Evolutionary conservation across 2,329 filamentous ascomycete genomes (phyloP).

Genomic region (Xylariaceae sp.): DNA sequence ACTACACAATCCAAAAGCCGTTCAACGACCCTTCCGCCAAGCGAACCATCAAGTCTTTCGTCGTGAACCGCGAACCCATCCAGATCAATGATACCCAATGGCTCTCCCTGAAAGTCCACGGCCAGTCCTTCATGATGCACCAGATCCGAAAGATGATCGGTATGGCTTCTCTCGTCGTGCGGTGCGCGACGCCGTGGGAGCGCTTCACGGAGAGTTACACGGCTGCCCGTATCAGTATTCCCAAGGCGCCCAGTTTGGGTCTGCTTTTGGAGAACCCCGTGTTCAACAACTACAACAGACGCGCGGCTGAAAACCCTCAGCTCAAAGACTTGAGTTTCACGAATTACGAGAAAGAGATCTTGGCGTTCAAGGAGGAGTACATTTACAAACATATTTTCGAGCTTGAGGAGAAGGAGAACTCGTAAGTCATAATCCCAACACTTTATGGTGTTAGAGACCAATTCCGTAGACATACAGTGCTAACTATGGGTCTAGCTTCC

Average conservation of each 20-base stretch:
- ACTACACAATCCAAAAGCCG: slow-evolving; percentile 91
- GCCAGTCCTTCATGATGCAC: slow-evolving; percentile 99
- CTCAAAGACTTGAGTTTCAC: slow-evolving; percentile 71
- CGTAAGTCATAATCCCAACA: slow-evolving; percentile 52
- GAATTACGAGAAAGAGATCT: slow-evolving; percentile 70
- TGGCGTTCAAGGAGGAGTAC: slow-evolving; percentile 83
- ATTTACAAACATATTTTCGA: slow-evolving; percentile 91
- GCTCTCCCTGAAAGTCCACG: slow-evolving; percentile 92
- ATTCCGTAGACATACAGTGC: slow-evolving; percentile 14
- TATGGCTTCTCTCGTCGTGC: slow-evolving; percentile 78
- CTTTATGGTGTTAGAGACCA: too few relatives aligned
- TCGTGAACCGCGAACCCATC: slow-evolving; percentile 68
- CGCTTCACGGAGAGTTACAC: slow-evolving; percentile 72
- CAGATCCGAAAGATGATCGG: slow-evolving; percentile 99
- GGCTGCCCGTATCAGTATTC: slow-evolving; percentile 71
- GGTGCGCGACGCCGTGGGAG: slow-evolving; percentile 70
- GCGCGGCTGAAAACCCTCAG: slow-evolving; percentile 57
- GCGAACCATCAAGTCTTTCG: slow-evolving; percentile 88
- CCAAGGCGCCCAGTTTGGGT: slow-evolving; percentile 87
- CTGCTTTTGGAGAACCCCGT: slow-evolving; percentile 85
- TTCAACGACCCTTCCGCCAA: slow-evolving; percentile 78
- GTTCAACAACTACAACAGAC: slow-evolving; percentile 82
- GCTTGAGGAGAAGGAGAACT: slow-evolving; percentile 80
- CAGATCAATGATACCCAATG: slow-evolving; percentile 90
- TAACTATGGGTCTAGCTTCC: slow-evolving; percentile 50